Evolutionary conservation across 2,329 filamentous ascomycete species (phyloP).

Genomic region (Fusarium sulawesiense): DNA sequence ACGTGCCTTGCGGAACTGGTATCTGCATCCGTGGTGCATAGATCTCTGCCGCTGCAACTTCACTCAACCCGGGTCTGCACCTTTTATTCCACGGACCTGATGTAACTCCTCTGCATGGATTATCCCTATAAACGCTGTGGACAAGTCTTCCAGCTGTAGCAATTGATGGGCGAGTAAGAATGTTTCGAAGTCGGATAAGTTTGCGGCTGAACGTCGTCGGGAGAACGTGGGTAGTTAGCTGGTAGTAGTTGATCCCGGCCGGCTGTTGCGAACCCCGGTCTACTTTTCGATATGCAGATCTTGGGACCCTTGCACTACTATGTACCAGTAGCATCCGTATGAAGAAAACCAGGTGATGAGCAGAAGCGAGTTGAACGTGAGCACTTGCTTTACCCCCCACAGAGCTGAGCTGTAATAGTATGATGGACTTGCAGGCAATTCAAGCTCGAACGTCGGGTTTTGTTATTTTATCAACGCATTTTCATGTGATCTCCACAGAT

Average conservation of each 20-base stretch:
- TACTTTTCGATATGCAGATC: conserved; percentile 32
- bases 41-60: conserved; percentile 17
- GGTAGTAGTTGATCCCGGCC: conserved; percentile 30
- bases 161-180: conserved; percentile 1
- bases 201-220: conserved; percentile 30
- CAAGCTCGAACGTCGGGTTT: not conserved
- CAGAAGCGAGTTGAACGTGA: not conserved
- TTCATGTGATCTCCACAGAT: not conserved
- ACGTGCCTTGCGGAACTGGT: not conserved
- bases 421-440: conserved; percentile 9
- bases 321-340: not conserved
- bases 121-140: conserved; percentile 22
- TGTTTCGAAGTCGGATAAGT: conserved; percentile 15
- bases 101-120: conserved; percentile 24
- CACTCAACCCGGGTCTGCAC: not conserved
- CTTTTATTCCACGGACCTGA: conserved; percentile 4
- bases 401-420: conserved; percentile 22
- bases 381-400: conserved; percentile 29
- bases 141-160: not conserved
- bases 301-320: conserved; percentile 28
- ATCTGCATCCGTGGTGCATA: not conserved
- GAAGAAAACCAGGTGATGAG: not conserved
- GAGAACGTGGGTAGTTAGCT: conserved; percentile 39
- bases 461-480: not conserved
- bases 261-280: conserved; percentile 34